phyloP scores from a whole-genome alignment of 2,329 filamentous ascomycete genomes.

The Talaromyces sp. region DNA sequence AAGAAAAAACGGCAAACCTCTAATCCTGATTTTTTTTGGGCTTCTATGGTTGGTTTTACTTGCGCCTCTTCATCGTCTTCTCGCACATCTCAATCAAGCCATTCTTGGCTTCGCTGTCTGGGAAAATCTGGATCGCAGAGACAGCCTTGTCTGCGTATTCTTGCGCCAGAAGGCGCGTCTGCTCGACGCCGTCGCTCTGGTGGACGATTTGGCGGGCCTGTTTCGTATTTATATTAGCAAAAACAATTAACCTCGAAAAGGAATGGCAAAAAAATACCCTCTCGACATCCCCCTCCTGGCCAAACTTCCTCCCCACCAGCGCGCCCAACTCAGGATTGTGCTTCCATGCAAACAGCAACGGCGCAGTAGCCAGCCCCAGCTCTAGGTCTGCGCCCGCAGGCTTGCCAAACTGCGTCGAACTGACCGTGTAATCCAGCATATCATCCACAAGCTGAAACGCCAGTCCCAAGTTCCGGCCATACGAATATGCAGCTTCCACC shows the following conservation, averaged over 20 bases:
- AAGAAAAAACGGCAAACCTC: no score
- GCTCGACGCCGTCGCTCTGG: constrained; percentile 79
- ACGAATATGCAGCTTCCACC: constrained; percentile 85
- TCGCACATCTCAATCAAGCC: constrained; percentile 90
- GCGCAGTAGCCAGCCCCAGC: constrained; percentile 87
- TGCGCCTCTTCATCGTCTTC: constrained; percentile 84
- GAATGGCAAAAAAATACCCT: constrained; percentile 55
- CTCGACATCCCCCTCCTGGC: constrained; percentile 74
- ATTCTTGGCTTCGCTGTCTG: constrained; percentile 89
- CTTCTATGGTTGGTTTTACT: constrained; percentile 45
- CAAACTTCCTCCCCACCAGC: constrained; percentile 89
- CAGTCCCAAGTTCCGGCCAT: constrained; percentile 88
- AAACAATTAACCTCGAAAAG: neutral
- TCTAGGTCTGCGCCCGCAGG: constrained; percentile 92
- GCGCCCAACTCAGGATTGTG: constrained; percentile 76
- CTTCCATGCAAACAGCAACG: constrained; percentile 93
- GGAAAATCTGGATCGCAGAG: constrained; percentile 75
- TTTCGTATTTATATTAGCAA: neutral
- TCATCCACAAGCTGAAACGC: constrained; percentile 98
- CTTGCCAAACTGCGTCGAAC: constrained; percentile 81
- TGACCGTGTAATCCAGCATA: constrained; percentile 93
- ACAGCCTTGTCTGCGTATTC: constrained; percentile 88
- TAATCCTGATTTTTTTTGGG: no score
- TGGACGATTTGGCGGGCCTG: constrained; percentile 84
- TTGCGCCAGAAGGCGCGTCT: constrained; percentile 84